phyloP scores from a whole-genome alignment of 768 basidiomycete species.

The Auricularia sp. region DNA sequence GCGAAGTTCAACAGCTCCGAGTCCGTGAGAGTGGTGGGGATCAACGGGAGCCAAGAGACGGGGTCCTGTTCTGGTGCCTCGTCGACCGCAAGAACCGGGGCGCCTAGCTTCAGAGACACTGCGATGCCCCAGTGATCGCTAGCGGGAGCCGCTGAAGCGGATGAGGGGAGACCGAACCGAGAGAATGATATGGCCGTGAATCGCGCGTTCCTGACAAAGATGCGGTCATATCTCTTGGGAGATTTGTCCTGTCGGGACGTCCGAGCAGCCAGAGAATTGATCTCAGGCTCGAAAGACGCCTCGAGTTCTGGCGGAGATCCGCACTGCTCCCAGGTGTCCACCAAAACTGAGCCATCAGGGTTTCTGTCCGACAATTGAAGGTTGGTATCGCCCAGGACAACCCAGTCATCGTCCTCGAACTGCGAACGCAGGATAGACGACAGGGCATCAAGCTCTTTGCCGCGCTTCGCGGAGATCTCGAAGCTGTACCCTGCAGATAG shows the following conservation, averaged over 20 bases:
- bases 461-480: slow-evolving; percentile 8
- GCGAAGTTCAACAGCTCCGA: not conserved
- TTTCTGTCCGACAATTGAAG: slow-evolving; percentile 6
- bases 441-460: slow-evolving; percentile 9
- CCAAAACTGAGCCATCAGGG: slow-evolving; percentile 1
- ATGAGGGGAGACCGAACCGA: slow-evolving; percentile 2
- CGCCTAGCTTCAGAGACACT: not conserved
- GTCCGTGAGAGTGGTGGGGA: not conserved
- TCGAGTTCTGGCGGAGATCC: slow-evolving; percentile 6
- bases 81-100: no score
- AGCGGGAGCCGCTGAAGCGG: slow-evolving; percentile 1
- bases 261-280: slow-evolving; percentile 11
- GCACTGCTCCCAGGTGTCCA: slow-evolving; percentile 1
- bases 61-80: not conserved
- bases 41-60: not conserved
- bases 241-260: slow-evolving; percentile 9
- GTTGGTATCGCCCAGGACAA: slow-evolving; percentile 14
- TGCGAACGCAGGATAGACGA: slow-evolving; percentile 4
- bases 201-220: slow-evolving; percentile 8
- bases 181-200: not conserved
- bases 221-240: slow-evolving; percentile 14
- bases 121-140: slow-evolving; percentile 11
- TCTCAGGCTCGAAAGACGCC: slow-evolving; percentile 12
- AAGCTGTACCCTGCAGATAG: slow-evolving; percentile 11
- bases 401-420: slow-evolving; percentile 9